Percentiles rank a stretch among this genome's conserved stretches.
Evolutionary conservation across 441 rosid genomes (phyloP).

Genomic region (Adansonia rubrostipa): DNA sequence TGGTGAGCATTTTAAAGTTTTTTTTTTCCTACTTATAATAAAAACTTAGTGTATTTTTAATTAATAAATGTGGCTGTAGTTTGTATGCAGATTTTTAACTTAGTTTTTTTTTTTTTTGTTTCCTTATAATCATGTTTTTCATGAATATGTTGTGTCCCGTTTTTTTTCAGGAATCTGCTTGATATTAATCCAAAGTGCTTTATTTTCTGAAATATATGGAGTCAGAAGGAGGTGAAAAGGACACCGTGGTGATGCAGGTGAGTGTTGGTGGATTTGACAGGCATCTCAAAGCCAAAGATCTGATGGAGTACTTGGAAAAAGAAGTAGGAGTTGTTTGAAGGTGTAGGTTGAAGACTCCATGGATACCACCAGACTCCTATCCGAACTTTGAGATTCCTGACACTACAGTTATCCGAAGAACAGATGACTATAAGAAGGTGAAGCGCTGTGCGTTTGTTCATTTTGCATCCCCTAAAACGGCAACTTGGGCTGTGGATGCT

Average conservation of each 20-base stretch:
- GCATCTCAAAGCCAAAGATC: conserved; percentile 53
- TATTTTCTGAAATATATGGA: conserved; percentile 42
- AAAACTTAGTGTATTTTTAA: not conserved
- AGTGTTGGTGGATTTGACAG: conserved; percentile 70
- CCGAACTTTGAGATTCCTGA: conserved; percentile 53
- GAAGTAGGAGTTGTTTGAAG: conserved; percentile 66
- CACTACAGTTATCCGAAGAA: conserved; percentile 30
- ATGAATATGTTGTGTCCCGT: conserved; percentile 12
- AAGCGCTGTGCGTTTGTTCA: conserved; percentile 86
- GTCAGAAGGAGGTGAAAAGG: conserved; percentile 39
- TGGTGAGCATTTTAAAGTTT: not conserved
- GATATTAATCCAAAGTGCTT: conserved; percentile 15
- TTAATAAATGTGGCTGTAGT: not conserved
- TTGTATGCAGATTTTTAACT: not conserved
- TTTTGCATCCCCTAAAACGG: conserved; percentile 58
- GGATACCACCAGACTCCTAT: conserved; percentile 76
- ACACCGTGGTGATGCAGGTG: conserved; percentile 68
- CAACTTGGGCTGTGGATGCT: conserved; percentile 48
- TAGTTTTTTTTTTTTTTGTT: not conserved
- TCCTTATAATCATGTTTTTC: not conserved
- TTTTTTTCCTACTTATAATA: not conserved
- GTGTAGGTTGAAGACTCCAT: conserved; percentile 77
- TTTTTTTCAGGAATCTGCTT: not conserved
- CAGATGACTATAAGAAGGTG: conserved; percentile 53
- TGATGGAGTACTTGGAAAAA: conserved; percentile 52